Percentiles rank a stretch among this genome's conserved stretches.
phyloP scores from a whole-genome alignment of 2,329 filamentous ascomycete species.

The Hortaea werneckii region DNA sequence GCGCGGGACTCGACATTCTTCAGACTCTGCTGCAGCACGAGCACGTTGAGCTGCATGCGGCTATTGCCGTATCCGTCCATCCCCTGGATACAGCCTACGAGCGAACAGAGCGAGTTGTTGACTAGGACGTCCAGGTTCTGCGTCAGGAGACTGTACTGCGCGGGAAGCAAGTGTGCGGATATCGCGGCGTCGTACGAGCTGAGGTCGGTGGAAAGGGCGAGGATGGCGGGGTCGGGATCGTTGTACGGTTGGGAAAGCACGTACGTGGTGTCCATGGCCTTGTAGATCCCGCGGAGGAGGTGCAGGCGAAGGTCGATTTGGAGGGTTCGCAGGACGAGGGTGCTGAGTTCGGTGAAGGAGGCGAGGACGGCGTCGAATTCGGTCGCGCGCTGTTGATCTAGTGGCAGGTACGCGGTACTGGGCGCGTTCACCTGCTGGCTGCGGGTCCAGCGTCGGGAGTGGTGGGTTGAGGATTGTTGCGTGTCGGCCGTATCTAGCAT shows the following conservation, averaged over 20 bases:
- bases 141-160: constrained; percentile 63
- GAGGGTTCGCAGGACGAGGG: constrained; percentile 69
- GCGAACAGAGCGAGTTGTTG: constrained; percentile 61
- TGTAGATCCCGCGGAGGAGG: constrained; percentile 66
- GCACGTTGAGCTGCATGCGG: constrained; percentile 86
- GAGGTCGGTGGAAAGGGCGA: constrained; percentile 74
- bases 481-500: constrained; percentile 39
- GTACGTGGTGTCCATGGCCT: constrained; percentile 37
- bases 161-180: constrained; percentile 57
- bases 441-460: constrained; percentile 73
- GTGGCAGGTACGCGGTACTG: constrained; percentile 69
- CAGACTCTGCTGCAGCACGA: constrained; percentile 91
- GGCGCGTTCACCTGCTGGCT: constrained; percentile 40
- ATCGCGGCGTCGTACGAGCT: constrained; percentile 81
- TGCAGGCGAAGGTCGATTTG: constrained; percentile 84
- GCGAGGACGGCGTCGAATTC: constrained; percentile 80
- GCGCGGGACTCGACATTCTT: constrained; percentile 78
- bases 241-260: constrained; percentile 60
- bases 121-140: constrained; percentile 67
- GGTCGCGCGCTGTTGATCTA: constrained; percentile 75
- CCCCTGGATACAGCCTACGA: constrained; percentile 61
- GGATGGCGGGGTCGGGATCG: constrained; percentile 67
- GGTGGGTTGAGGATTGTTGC: constrained; percentile 26
- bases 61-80: constrained; percentile 78
- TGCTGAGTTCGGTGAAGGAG: constrained; percentile 71